Conservation (phyloP, 768 basidiomycete species). For the Cystobasidiopsis lactophilus region DNA sequence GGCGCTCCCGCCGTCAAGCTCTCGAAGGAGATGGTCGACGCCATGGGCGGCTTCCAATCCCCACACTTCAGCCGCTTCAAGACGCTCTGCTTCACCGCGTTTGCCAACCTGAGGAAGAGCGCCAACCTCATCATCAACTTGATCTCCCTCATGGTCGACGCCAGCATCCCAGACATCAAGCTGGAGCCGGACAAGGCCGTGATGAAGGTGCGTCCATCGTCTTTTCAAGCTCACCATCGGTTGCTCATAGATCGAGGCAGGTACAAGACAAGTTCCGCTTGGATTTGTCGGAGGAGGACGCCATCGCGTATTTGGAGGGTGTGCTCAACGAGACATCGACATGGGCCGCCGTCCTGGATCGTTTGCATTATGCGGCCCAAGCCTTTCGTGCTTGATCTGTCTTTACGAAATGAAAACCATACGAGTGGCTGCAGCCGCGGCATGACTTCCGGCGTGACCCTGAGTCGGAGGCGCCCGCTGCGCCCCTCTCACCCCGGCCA, state of each 20-base stretch:
- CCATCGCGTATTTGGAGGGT: slow-evolving; percentile 88
- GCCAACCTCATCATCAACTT: slow-evolving; percentile 92
- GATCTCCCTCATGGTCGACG: slow-evolving; percentile 90
- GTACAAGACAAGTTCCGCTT: slow-evolving; percentile 92
- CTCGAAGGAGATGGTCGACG: slow-evolving; percentile 98
- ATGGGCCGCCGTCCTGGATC: slow-evolving; percentile 73
- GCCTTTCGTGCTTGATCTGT: slow-evolving; percentile 8
- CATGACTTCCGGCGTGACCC: neutral
- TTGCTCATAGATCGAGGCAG: slow-evolving; percentile 49
- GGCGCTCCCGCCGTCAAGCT: slow-evolving; percentile 96
- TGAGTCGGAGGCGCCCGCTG: neutral
- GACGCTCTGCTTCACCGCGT: slow-evolving; percentile 90
- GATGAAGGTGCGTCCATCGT: slow-evolving; percentile 24
- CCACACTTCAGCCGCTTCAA: slow-evolving; percentile 94
- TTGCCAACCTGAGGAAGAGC: slow-evolving; percentile 83
- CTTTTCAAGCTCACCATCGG: neutral
- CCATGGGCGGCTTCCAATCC: slow-evolving; percentile 91
- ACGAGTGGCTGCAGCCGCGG: too few species aligned
- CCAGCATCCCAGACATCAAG: slow-evolving; percentile 93
- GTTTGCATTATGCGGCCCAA: slow-evolving; percentile 46
- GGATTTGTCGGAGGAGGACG: slow-evolving; percentile 70
- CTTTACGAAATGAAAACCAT: too few species aligned
- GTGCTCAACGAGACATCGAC: slow-evolving; percentile 86
- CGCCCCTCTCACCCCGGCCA: too few species aligned
- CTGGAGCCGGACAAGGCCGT: slow-evolving; percentile 34